Evolutionary conservation across 768 basidiomycete species (phyloP), one percentile per base, ranked within the genome.

Genomic region (Leccinum fibrillosum): DNA sequence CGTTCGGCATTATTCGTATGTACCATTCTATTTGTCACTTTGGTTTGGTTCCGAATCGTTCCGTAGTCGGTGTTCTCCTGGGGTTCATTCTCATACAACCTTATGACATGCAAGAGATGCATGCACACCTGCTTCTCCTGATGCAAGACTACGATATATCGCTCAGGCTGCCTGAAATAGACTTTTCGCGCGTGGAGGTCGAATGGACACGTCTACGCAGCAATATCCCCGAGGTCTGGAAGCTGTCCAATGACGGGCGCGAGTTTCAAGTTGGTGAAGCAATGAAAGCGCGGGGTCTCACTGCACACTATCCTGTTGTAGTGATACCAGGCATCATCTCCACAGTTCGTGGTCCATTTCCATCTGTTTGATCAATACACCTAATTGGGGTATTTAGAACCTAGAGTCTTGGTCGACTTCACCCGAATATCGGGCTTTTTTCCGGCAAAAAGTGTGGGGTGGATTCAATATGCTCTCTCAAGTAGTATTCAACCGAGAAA

Each of bases 341-440:
- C 1, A 95, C 94, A 1, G 90, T 89, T 59, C 54, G 83, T 71
- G 23, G n/a, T 28, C 52, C 32, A 15, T 28, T 45, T 26, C 55
- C 58, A 49, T 44, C 19, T 2, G 28, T 25, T 7, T 10, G 1
- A 48, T 26, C n/a, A 15, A 54, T 21, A 32, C 10, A 52, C 21
- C 8, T 39, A 51, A 39, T 26, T 13, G 3, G 10, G 15, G n/a
- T 2, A 0, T 34, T n/a, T 59, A 91, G 84, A 88, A 90, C 5
- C 76, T 98, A 58, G 95, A 98, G 69, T 94, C 91, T 7, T 99
- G 97, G 96, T 89, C 91, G 5, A 96, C 96, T 0, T 79, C 84
- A 5, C 86, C 88, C 0, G 91, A 92, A 57, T 90, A 93, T 61
- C 84, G 91, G 5, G 69, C 86, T 0, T 97, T 94, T 77, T 98